These are phyloP conservation scores for Paramarasmius palmivorus DNA, from an alignment of 1,284 basidiomycete species.

Conservation along the genomic window DNA sequence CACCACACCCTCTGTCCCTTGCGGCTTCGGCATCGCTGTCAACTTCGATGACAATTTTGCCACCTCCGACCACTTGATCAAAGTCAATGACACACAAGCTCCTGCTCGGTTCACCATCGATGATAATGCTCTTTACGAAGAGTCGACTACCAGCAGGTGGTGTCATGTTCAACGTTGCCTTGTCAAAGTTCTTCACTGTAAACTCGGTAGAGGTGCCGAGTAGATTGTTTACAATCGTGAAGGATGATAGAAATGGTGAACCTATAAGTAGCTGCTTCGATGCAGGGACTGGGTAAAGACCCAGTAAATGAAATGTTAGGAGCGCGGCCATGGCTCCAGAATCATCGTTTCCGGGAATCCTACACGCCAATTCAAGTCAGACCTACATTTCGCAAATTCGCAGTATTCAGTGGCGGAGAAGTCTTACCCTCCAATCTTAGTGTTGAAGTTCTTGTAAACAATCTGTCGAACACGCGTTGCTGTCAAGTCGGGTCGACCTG, in stretches of 20 bases:
- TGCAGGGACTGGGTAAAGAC: conserved; percentile 52
- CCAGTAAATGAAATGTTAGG: conserved; percentile 52
- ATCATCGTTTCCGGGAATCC: conserved; percentile 56
- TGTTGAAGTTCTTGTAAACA: conserved; percentile 46
- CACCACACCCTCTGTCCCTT: conserved; percentile 39
- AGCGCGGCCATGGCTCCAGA: conserved; percentile 54
- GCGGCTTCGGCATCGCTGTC: conserved; percentile 36
- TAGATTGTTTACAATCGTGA: conserved; percentile 38
- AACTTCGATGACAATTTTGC: conserved; percentile 42
- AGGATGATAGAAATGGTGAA: conserved; percentile 48
- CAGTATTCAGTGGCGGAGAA: background rate
- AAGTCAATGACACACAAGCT: conserved; percentile 46
- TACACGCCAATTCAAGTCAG: conserved; percentile 11
- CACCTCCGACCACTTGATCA: conserved; percentile 40
- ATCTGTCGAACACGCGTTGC: conserved; percentile 47
- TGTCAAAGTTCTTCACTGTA: conserved; percentile 40
- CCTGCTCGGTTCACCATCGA: conserved; percentile 36
- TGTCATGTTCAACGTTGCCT: conserved; percentile 28
- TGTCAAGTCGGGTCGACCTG: conserved; percentile 46
- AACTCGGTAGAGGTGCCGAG: conserved; percentile 39
- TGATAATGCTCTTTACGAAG: conserved; percentile 42
- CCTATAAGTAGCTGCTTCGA: conserved; percentile 46
- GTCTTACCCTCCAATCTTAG: conserved; percentile 41
- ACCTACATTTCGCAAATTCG: background rate
- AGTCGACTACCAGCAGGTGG: conserved; percentile 39